Evolutionary conservation across 2,329 filamentous ascomycete species (phyloP), one percentile per base, ranked within the genome.

Genomic region (Coniella vitis): DNA sequence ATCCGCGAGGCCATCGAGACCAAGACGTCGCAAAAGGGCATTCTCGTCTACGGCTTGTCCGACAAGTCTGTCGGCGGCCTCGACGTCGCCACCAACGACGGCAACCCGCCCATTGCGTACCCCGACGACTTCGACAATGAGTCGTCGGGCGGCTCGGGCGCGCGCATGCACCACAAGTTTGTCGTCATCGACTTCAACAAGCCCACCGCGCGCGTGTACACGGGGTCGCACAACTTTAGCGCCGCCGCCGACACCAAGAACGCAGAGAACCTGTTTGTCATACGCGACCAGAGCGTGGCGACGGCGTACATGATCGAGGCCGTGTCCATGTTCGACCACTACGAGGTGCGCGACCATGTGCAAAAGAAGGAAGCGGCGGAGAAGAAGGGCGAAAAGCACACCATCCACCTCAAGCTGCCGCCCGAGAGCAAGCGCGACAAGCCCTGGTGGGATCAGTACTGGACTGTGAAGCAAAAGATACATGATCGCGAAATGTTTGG

Each of bases 301-400:
- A 57, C 56, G 1, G 50, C 48, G 31, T 57, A 56, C 38, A 57
- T 56, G 56, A 55, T 57, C 19, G 55, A 57, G 45, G 56, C 56
- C 9, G 47, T 57, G 36, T 43, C 56, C 19, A 57, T 57, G 54
- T 57, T 57, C 38, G 56, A 57, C 36, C 56, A 57, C 34, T 57
- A 57, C 13, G 53, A 51, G 35, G 49, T 57, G 29, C 56, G 56
- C 1, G 53, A 57, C 39, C 51, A 47, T 4, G 51, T 50, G 29
- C 38, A 46, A 21, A 46, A 50, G 35, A 52, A 52, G 43, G 32
- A 52, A n/a, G 43, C 49, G 35, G 48, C 55, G 1, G 50, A 54
- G 48, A 37, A 50, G 7, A 57, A 49, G 34, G 53, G 45, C 2
- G 53, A 48, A 22, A 38, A 45, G 34, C 54, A 56, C 16, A 32